Conservation (phyloP, 2,329 filamentous ascomycete genomes). For the Neopestalotiopsis clavispora region DNA sequence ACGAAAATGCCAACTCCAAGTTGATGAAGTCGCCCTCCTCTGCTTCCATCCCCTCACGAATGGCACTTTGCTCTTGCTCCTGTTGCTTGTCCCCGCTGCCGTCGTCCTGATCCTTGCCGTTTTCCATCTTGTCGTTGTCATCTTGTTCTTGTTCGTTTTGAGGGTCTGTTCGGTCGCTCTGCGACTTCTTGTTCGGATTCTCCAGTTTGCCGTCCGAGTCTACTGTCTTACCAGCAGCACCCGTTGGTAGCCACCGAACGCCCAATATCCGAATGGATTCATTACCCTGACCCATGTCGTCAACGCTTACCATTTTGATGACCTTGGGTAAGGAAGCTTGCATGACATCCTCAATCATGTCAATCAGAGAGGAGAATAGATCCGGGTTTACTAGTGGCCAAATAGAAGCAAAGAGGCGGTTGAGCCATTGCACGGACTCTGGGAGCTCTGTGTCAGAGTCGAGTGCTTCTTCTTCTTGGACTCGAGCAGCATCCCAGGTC, state of each 20-base stretch:
- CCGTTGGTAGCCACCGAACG: constrained; percentile 73
- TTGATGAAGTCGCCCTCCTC: constrained; percentile 82
- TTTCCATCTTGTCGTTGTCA: constrained; percentile 29
- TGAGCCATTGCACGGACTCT: constrained; percentile 74
- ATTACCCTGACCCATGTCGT: constrained; percentile 77
- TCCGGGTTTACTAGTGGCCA: constrained; percentile 81
- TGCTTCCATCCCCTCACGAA: constrained; percentile 69
- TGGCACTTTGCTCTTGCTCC: constrained; percentile 41
- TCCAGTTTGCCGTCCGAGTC: constrained; percentile 62
- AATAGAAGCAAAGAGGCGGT: constrained; percentile 68
- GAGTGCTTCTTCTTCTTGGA: constrained; percentile 52
- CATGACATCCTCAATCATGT: constrained; percentile 81
- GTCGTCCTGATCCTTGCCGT: constrained; percentile 36
- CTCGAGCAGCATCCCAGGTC: constrained; percentile 68
- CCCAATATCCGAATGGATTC: constrained; percentile 74
- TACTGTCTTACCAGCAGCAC: constrained; percentile 68
- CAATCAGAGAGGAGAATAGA: constrained; percentile 69
- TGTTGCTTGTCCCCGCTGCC: constrained; percentile 37
- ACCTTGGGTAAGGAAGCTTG: constrained; percentile 73
- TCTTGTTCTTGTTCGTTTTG: constrained; percentile 35
- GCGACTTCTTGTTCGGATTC: constrained; percentile 41
- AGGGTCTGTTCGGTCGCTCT: constrained; percentile 55
- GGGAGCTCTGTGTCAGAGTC: constrained; percentile 54
- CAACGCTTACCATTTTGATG: constrained; percentile 76
- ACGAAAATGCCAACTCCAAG: constrained; percentile 76